Conservation (phyloP, 225 moss, liverwort and hornwort genomes). For the Thuidium tamariscinum region DNA sequence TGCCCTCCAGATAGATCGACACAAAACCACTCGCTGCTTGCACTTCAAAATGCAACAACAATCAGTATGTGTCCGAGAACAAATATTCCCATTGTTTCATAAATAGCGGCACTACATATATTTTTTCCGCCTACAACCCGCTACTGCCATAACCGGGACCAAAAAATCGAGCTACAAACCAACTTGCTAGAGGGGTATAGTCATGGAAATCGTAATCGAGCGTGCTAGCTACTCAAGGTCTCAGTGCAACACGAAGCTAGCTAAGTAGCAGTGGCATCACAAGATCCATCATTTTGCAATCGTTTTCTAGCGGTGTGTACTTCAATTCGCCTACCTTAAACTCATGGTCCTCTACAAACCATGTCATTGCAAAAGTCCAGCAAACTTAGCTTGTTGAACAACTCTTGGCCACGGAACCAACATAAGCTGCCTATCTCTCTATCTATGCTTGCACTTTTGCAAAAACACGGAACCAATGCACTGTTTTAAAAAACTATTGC, state of each 20-base stretch:
- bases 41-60: neutral
- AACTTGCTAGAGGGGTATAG: neutral
- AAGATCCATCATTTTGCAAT: neutral
- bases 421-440: neutral
- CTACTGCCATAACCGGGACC: neutral
- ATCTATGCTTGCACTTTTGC: neutral
- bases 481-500: neutral
- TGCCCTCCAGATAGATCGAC: neutral
- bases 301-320: neutral
- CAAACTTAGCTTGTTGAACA: neutral
- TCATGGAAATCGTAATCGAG: neutral
- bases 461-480: too few species aligned
- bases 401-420: neutral
- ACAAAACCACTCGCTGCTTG: neutral
- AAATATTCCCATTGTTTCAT: neutral
- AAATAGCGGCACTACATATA: neutral
- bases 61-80: neutral
- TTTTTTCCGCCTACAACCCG: too few species aligned
- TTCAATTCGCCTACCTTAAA: neutral
- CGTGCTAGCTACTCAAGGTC: neutral
- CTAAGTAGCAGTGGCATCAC: neutral
- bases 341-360: neutral
- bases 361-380: neutral
- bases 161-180: neutral
- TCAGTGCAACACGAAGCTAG: neutral